A percentile compares a stretch with the other conserved stretches of the same genome.
phyloP scores from a whole-genome alignment of 345 rosid species.

The Salix koriyanagi region DNA sequence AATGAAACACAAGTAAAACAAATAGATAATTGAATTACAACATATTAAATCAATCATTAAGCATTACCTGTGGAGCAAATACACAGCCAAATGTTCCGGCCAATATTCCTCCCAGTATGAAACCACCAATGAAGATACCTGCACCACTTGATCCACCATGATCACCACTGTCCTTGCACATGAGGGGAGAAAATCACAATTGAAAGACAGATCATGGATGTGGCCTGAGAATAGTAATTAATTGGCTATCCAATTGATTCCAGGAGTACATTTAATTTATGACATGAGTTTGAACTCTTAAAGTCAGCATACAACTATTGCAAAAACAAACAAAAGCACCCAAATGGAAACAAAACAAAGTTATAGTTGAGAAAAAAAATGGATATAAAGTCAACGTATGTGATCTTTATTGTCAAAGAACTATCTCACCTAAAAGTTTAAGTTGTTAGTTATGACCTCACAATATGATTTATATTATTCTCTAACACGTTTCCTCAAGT shows the following conservation, averaged over 20 bases:
- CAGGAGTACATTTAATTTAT: background rate
- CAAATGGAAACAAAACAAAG: background rate
- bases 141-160: slow-evolving; percentile 26
- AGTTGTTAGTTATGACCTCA: no score
- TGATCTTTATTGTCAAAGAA: background rate
- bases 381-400: background rate
- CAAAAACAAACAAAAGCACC: background rate
- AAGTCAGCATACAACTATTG: background rate
- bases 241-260: background rate
- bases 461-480: no score
- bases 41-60: background rate
- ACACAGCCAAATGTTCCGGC: slow-evolving; percentile 42
- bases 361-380: background rate
- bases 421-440: no score
- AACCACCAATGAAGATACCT: slow-evolving; percentile 44
- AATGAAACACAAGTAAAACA: background rate
- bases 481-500: no score
- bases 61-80: slow-evolving; percentile 48
- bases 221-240: background rate
- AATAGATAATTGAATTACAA: background rate
- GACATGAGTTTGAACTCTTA: background rate
- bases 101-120: slow-evolving; percentile 43
- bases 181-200: background rate
- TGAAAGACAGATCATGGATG: background rate
- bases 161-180: slow-evolving; percentile 25